Percentiles rank a stretch among this genome's conserved stretches.
phyloP scores from a whole-genome alignment of 2,329 filamentous ascomycete genomes.

The Ophiostoma novo-ulmi region DNA sequence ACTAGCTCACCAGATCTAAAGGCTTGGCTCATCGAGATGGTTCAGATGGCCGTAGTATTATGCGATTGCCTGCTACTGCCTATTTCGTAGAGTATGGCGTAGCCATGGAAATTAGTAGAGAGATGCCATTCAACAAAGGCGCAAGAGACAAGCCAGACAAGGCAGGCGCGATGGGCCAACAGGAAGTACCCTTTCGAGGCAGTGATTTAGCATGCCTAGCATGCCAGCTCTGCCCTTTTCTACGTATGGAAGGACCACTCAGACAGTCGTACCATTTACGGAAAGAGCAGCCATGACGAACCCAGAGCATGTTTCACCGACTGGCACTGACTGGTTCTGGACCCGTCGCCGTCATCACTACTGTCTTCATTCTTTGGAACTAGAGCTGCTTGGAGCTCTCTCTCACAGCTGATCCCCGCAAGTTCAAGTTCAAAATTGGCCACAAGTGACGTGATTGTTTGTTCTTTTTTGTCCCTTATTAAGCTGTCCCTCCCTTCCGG shows the following conservation, averaged over 20 bases:
- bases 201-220: not conserved
- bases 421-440: not conserved
- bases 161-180: not conserved
- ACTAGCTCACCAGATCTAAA: not conserved
- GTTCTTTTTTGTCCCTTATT: not conserved
- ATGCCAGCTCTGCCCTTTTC: not conserved
- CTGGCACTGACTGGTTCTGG: not conserved
- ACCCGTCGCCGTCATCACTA: slow-evolving; percentile 8
- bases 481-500: slow-evolving; percentile 3
- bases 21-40: slow-evolving; percentile 10
- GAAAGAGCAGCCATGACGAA: not conserved
- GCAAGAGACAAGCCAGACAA: not conserved
- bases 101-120: not conserved
- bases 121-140: slow-evolving; percentile 4
- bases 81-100: not conserved
- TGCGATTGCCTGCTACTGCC: not conserved
- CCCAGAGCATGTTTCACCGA: not conserved
- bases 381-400: not conserved
- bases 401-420: not conserved
- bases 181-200: not conserved
- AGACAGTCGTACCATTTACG: not conserved
- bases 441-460: slow-evolving; percentile 14
- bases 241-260: not conserved
- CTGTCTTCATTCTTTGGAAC: slow-evolving; percentile 12
- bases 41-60: not conserved